Conservation (phyloP, 2,329 filamentous ascomycete genomes). For the Cryoendolithus antarcticus region DNA sequence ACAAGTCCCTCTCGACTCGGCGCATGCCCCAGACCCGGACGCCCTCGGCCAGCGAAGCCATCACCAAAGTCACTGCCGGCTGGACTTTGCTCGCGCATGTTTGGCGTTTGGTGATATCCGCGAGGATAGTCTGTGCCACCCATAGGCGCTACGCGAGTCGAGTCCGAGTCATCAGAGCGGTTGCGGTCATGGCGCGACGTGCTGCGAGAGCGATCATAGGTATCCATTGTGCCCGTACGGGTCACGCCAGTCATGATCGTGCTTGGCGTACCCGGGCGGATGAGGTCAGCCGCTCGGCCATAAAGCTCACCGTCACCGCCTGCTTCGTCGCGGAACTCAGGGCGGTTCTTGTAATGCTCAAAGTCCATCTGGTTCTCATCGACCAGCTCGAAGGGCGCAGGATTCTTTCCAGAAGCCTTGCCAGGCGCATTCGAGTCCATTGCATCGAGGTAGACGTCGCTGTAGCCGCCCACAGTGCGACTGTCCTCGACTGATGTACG, state of each 20-base stretch:
- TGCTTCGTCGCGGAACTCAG: slow-evolving; percentile 77
- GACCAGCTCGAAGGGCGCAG: slow-evolving; percentile 63
- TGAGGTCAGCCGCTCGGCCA: slow-evolving; percentile 46
- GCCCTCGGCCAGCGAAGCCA: too few relatives aligned
- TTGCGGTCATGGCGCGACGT: slow-evolving; percentile 11
- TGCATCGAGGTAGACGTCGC: slow-evolving; percentile 71
- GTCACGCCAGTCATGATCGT: slow-evolving; percentile 29
- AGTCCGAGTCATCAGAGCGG: slow-evolving; percentile 14
- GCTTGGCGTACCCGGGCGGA: slow-evolving; percentile 50
- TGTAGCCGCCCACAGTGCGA: slow-evolving; percentile 57
- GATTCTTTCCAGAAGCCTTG: slow-evolving; percentile 33
- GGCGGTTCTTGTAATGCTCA: slow-evolving; percentile 78
- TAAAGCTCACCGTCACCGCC: slow-evolving; percentile 54
- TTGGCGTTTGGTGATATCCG: slow-evolving; percentile 36
- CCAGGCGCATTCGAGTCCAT: slow-evolving; percentile 55
- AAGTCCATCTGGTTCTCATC: slow-evolving; percentile 79
- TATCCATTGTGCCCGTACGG: slow-evolving; percentile 18
- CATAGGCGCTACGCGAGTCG: slow-evolving; percentile 20
- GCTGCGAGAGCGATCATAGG: slow-evolving; percentile 15
- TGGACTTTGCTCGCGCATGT: slow-evolving; percentile 30
- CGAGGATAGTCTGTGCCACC: slow-evolving; percentile 28
- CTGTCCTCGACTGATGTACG: slow-evolving; percentile 53
- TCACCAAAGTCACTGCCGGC: slow-evolving; percentile 12
- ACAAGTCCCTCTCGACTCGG: slow-evolving; percentile 9
- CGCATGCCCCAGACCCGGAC: slow-evolving; percentile 9